Conservation (phyloP, 306 rosid genomes). For the Vigna radiata region DNA sequence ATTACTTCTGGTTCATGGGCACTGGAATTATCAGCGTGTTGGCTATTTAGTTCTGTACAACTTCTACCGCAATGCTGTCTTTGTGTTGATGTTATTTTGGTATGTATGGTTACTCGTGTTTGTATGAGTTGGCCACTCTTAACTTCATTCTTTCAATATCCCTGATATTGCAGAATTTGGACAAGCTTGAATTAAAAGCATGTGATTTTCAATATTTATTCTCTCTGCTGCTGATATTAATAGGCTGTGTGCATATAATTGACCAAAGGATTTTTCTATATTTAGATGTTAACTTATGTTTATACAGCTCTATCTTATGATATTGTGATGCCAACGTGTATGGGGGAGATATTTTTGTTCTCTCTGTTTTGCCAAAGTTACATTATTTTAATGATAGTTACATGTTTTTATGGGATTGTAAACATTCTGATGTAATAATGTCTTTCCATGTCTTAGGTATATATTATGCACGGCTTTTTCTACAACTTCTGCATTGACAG, state of each 20-base stretch:
- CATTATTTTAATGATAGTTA: conserved; percentile 27
- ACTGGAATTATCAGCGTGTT: conserved; percentile 98
- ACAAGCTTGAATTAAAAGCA: not conserved
- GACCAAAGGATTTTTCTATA: conserved; percentile 11
- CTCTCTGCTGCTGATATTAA: not conserved
- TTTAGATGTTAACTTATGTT: conserved; percentile 7
- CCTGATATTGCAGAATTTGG: conserved; percentile 27
- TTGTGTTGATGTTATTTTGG: conserved; percentile 97
- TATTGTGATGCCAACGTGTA: conserved; percentile 33
- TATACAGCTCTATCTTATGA: not conserved
- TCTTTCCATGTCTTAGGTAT: conserved; percentile 67
- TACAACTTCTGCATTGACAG: conserved; percentile 94
- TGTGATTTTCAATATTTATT: conserved; percentile 26
- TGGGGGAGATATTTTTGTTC: conserved; percentile 20
- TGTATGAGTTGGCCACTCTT: conserved; percentile 5
- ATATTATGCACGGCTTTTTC: conserved; percentile 87
- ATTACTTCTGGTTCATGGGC: conserved; percentile 95
- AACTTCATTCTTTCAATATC: not conserved
- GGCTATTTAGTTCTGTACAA: conserved; percentile 93
- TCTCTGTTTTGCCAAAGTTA: conserved; percentile 17
- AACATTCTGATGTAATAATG: conserved; percentile 34
- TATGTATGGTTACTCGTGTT: conserved; percentile 46
- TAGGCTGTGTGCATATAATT: conserved; percentile 22
- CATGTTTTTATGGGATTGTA: conserved; percentile 28
- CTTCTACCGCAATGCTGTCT: conserved; percentile 98